A percentile compares a stretch with the other conserved stretches of the same genome.
Evolutionary conservation across 805 yeast genomes (phyloP).

Genomic region (Tetrapisispora pingtungensis): DNA sequence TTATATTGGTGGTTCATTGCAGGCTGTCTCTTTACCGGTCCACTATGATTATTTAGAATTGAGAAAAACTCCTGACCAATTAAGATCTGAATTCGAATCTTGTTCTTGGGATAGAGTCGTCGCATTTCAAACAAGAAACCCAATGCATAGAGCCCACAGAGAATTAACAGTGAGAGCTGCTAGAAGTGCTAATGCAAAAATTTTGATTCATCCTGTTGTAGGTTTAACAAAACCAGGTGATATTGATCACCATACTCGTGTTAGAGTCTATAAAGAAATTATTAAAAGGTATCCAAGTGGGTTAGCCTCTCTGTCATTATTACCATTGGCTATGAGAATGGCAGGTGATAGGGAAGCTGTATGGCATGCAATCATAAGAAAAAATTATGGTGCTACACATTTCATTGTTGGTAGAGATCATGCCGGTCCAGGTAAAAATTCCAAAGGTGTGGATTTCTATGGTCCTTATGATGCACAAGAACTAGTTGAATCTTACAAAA

Average conservation of each 20-base stretch:
- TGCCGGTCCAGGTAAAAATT: conserved; percentile 89
- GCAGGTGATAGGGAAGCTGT: conserved; percentile 98
- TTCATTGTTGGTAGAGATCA: conserved; percentile 97
- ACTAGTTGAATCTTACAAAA: conserved; percentile 62
- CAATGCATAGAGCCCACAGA: conserved; percentile 98
- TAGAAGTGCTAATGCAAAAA: conserved; percentile 77
- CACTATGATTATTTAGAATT: conserved; percentile 86
- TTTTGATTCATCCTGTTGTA: conserved; percentile 92
- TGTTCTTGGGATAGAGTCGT: conserved; percentile 84
- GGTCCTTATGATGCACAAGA: conserved; percentile 97
- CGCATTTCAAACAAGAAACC: conserved; percentile 96
- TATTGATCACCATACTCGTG: conserved; percentile 95
- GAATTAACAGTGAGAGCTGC: conserved; percentile 95
- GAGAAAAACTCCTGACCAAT: conserved; percentile 84
- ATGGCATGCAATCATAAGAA: conserved; percentile 96
- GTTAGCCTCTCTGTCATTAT: conserved; percentile 76
- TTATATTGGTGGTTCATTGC: conserved; percentile 80
- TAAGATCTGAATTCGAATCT: conserved; percentile 70
- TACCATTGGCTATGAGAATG: conserved; percentile 98
- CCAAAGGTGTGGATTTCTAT: conserved; percentile 86
- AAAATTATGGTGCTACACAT: conserved; percentile 93
- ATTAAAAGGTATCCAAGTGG: conserved; percentile 91
- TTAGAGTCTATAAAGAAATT: conserved; percentile 85
- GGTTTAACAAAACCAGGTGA: conserved; percentile 97
- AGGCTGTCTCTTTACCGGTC: conserved; percentile 73